Base-by-base conservation (phyloP, 225 moss, liverwort and hornwort genomes). In the Ulota crispa region DNA sequence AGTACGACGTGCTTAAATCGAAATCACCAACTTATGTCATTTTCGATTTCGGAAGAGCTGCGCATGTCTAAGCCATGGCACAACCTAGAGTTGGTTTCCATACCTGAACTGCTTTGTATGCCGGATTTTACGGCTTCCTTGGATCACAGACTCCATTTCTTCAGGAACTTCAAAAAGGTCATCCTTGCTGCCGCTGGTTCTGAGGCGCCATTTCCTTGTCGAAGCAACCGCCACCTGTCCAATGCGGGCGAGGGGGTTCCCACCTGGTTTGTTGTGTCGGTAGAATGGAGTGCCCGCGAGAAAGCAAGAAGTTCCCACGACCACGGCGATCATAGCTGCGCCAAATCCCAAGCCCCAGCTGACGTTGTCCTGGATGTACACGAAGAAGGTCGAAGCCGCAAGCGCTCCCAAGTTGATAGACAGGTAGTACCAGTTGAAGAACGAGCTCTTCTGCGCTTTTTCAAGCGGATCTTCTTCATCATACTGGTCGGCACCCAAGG, bases 401-500 rank as follows among this genome's bases (percentile, higher is more conserved):
- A 96, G 74, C 1, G 87, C 89, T 71, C 96, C 96, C 1, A 93
- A 75, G 47, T 89, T 94, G 61, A 92, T 88, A 10, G 93, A 90
- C 67, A 88, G 89, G 82, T 87, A 94, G 45, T 86, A 73, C 93
- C 93, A 93, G 59, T 94, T 96, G 83, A 96, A 96, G 84, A 86
- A 96, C 7, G 91, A 91, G 15, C 87, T 85, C 77, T 91, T 93
- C 66, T 92, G 87, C 36, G 26, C 52, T 64, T 89, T 91, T 69
- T 94, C 94, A 8, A 50, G 56, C 0, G 84, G 77, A 47, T 94
- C 91, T 64, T 88, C 88, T 60, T 96, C 96, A 65, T 96, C 96
- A 20, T 93, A 96, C 70, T 96, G 96, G 52, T 96, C 96, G 3
- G 94, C 94, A 1, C 94, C 96, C 37, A 96, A 87, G 72, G 94